Conservation (phyloP, 78 protist species). For the Pirum gemmata region DNA sequence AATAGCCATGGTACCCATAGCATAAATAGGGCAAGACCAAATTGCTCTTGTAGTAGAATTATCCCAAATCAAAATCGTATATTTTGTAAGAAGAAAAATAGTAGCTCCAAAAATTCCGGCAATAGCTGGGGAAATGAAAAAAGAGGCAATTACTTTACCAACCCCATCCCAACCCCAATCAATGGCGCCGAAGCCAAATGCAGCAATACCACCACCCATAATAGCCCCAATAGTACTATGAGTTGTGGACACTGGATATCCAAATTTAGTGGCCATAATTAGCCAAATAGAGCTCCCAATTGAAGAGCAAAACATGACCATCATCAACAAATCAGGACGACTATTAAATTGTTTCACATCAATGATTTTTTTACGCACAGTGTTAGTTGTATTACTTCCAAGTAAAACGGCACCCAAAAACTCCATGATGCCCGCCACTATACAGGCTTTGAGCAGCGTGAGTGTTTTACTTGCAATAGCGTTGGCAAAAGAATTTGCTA, state of each 20-base stretch:
- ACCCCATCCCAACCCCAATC: constrained; percentile 45
- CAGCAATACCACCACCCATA: constrained; percentile 48
- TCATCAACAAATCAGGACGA: constrained; percentile 44
- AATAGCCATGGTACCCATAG: not conserved
- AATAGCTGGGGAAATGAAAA: constrained; percentile 47
- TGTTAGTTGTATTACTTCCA: constrained; percentile 10
- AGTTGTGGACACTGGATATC: constrained; percentile 59
- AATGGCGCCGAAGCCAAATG: constrained; percentile 40
- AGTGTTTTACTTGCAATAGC: constrained; percentile 22
- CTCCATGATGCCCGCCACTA: constrained; percentile 32
- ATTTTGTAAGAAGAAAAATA: constrained; percentile 29
- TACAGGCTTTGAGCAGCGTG: constrained; percentile 31
- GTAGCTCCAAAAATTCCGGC: constrained; percentile 30
- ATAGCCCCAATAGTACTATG: constrained; percentile 57
- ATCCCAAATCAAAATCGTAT: not conserved
- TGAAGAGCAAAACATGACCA: constrained; percentile 46
- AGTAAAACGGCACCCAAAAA: constrained; percentile 43
- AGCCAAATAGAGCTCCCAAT: constrained; percentile 45
- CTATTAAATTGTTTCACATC: not conserved
- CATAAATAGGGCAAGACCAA: constrained; percentile 8
- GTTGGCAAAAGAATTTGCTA: constrained; percentile 35
- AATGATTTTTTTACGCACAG: constrained; percentile 19
- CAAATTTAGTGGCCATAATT: constrained; percentile 22
- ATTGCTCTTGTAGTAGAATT: constrained; percentile 22
- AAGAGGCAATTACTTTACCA: constrained; percentile 46